Conservation (phyloP, 2,329 filamentous ascomycete species). For the Onygenales sp. region DNA sequence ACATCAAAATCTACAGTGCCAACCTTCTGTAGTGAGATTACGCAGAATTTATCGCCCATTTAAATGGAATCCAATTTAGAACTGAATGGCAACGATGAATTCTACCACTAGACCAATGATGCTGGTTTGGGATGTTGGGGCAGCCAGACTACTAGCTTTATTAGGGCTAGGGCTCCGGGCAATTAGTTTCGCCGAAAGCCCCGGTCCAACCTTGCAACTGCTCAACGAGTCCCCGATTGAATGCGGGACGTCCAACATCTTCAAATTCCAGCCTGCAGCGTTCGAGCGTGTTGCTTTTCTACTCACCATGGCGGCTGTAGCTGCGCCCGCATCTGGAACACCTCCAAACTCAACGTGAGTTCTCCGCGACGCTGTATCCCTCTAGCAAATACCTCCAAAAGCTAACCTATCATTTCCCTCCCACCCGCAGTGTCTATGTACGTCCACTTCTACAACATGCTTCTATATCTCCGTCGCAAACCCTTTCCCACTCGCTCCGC, state of each 20-base stretch:
- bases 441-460: conserved; percentile 11
- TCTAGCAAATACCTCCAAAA: neutral
- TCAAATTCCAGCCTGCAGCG: neutral
- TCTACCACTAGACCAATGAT: neutral
- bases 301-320: conserved; percentile 27
- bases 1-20: too few species aligned
- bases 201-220: too few species aligned
- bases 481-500: neutral
- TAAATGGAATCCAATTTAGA: neutral
- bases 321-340: conserved; percentile 19
- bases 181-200: neutral
- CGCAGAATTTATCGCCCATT: too few species aligned
- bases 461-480: neutral
- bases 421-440: conserved; percentile 31
- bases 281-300: neutral
- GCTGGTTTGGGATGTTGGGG: neutral
- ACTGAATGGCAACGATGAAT: conserved; percentile 2
- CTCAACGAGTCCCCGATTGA: neutral
- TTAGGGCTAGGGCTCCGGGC: neutral
- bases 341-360: conserved; percentile 34
- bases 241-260: neutral
- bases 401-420: conserved; percentile 4
- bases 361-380: neutral
- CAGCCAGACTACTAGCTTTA: too few species aligned
- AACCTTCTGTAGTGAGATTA: too few species aligned